These are phyloP conservation scores for Pseudocercospora pini-densiflorae DNA, from an alignment of 2,329 filamentous ascomycete genomes.

Conservation along the genomic window DNA sequence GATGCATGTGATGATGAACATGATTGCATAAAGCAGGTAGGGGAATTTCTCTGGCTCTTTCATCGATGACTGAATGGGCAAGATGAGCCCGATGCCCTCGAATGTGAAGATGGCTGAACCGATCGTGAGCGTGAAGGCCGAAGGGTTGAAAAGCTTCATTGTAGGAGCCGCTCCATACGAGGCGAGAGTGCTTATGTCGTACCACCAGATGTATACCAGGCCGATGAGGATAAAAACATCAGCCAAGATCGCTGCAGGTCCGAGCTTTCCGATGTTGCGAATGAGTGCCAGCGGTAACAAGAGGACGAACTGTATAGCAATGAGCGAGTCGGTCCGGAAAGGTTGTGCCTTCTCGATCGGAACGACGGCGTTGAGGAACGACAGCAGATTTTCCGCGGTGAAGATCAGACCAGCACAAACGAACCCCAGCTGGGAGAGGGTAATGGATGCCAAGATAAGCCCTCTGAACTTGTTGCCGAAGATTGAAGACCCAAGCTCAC, in stretches of 20 bases:
- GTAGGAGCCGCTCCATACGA: conserved; percentile 61
- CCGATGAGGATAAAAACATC: conserved; percentile 75
- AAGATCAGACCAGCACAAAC: conserved; percentile 80
- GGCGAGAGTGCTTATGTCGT: conserved; percentile 64
- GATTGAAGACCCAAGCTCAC: conserved; percentile 71
- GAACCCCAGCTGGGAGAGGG: conserved; percentile 76
- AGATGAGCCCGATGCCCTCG: conserved; percentile 76
- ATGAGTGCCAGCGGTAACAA: conserved; percentile 72
- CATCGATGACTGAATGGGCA: conserved; percentile 79
- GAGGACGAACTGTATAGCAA: conserved; percentile 67
- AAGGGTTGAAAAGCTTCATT: conserved; percentile 72
- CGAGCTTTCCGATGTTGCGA: conserved; percentile 75
- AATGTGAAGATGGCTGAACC: conserved; percentile 79
- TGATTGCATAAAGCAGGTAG: conserved; percentile 68
- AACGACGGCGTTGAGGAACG: conserved; percentile 68
- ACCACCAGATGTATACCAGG: conserved; percentile 74
- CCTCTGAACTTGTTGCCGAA: conserved; percentile 66
- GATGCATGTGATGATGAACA: conserved; percentile 73
- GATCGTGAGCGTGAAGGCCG: conserved; percentile 70
- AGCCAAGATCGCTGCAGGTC: conserved; percentile 69
- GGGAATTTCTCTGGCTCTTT: conserved; percentile 70
- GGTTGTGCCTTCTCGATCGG: conserved; percentile 47
- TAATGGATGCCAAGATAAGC: conserved; percentile 71
- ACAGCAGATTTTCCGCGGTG: conserved; percentile 72
- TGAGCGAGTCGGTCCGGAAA: conserved; percentile 63